These are phyloP conservation scores for Paraurostyla sp. DNA, from an alignment of 73 alveolate species.

Conservation along the genomic window DNA sequence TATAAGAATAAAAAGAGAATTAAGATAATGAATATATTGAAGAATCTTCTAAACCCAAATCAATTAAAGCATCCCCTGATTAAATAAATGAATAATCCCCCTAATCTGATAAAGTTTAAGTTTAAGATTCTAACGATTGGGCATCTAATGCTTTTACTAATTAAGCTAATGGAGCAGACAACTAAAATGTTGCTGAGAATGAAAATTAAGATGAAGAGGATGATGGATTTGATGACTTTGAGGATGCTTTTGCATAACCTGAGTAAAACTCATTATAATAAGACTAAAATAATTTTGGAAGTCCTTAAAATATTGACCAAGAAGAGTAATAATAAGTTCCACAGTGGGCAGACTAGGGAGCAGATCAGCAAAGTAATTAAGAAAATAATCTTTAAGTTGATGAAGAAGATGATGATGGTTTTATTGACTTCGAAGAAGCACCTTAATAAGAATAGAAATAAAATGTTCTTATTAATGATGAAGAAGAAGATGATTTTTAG, in stretches of 20 bases:
- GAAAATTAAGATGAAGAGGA: neutral
- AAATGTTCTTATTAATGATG: neutral
- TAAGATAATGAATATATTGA: too few relatives aligned
- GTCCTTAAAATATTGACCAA: too few relatives aligned
- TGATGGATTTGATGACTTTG: neutral
- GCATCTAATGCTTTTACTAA: too few relatives aligned
- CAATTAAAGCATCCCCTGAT: too few relatives aligned
- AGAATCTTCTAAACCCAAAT: too few relatives aligned
- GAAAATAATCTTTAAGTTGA: neutral
- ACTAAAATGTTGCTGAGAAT: neutral
- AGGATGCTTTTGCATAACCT: neutral
- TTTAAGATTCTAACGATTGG: too few relatives aligned
- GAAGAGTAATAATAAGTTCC: neutral
- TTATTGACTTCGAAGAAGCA: conserved; percentile 41
- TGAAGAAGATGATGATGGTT: conserved; percentile 33
- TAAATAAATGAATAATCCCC: too few relatives aligned
- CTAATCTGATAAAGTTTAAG: too few relatives aligned
- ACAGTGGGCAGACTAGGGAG: neutral
- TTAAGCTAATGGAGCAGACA: too few relatives aligned
- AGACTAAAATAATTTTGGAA: too few relatives aligned
- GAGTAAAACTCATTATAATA: too few relatives aligned
- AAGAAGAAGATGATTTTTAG: conserved; percentile 29
- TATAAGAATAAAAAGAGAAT: too few relatives aligned
- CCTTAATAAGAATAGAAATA: neutral
- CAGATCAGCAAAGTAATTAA: neutral